phyloP scores from a whole-genome alignment of 495 filamentous ascomycete species.

The Xylaria telfairii region DNA sequence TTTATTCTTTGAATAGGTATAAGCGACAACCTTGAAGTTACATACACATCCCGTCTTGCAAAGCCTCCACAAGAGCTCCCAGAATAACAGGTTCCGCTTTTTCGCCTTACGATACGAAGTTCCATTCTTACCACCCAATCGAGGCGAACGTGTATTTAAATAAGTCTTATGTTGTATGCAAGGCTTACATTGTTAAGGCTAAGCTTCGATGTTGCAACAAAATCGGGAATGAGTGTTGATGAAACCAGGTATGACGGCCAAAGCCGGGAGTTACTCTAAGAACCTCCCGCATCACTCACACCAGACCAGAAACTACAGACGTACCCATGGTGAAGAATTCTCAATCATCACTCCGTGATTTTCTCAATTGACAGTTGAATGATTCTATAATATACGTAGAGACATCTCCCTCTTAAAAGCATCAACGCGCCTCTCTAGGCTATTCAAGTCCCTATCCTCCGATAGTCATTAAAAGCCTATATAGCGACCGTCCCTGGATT shows the following conservation, averaged over 20 bases:
- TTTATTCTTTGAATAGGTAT: neutral
- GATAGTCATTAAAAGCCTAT: too few relatives aligned
- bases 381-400: constrained; percentile 35
- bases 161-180: neutral
- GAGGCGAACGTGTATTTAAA: constrained; percentile 2
- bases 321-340: too few relatives aligned
- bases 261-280: neutral
- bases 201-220: neutral
- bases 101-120: neutral
- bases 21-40: neutral
- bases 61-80: neutral
- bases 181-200: constrained; percentile 11
- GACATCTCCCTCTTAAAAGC: constrained; percentile 46
- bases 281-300: neutral
- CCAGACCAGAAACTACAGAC: neutral
- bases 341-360: constrained; percentile 37
- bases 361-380: neutral
- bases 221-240: neutral
- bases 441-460: neutral
- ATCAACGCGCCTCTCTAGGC: constrained; percentile 38
- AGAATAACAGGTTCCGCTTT: constrained; percentile 12
- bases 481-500: neutral
- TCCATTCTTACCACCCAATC: constrained; percentile 12
- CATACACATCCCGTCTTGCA: neutral
- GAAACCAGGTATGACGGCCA: neutral